Evolutionary conservation across 495 filamentous ascomycete species (phyloP), one percentile per base, ranked within the genome.

Genomic region (Delitschia confertaspora): DNA sequence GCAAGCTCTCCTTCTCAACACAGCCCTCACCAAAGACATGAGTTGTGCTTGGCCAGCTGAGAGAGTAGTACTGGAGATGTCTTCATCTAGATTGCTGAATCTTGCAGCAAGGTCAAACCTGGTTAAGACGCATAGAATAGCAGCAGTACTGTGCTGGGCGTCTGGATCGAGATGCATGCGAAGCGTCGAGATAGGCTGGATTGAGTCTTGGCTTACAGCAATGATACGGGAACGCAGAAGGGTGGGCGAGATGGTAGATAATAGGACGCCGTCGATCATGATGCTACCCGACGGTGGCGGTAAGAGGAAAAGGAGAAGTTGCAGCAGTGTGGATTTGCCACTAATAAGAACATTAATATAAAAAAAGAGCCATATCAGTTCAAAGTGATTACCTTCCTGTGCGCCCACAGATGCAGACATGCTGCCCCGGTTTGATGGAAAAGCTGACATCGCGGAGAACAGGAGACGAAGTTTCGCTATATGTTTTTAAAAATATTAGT

Each of bases 11-110:
- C n/a, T n/a, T 13, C 72, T 56, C 14, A 78, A 65, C 9, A 80
- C 67, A 0, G 75, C 75, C 6, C 73, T 55, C 2, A 72, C 74
- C 3, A 80, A 68, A 16, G 71, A 70, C 7, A 80, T 61, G 9
- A 78, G 67, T 51, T 79, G 76, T 11, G 74, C 51, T 54, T 80
- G 73, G 8, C 76, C 76, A 38, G 78, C 75, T 39, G 69, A 73
- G 45, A 80, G 66, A 41, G 73, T 74, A n/a, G n/a, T 24, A 13
- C 47, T 42, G 19, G 39, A 17, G 2, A 19, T 23, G 6, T 23
- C 36, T 5, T 23, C 16, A 2, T 11, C 18, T n/a, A n/a, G n/a
- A n/a, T n/a, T n/a, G n/a, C n/a, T 39, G 13, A 23, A 39, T 13
- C n/a, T 25, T 23, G 18, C 11, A 21, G 29, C 21, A 39, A 3